A percentile compares a stretch with the other conserved stretches of the same genome.
Conservation (phyloP, 2,329 filamentous ascomycete species). For the Colletotrichum coccodes region DNA sequence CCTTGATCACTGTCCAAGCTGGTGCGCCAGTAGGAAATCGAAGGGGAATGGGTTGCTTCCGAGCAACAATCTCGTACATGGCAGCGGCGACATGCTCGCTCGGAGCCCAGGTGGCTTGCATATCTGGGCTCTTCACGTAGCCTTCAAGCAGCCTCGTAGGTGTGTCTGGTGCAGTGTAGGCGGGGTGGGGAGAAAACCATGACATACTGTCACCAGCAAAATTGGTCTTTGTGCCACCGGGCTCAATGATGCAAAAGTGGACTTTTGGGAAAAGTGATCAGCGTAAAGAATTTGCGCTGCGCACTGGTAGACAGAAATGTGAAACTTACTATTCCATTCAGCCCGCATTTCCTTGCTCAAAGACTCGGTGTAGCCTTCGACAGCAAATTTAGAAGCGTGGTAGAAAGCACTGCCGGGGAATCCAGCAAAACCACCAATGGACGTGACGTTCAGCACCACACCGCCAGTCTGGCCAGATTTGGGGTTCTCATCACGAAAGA, state of each 20-base stretch:
- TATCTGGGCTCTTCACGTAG: conserved; percentile 12
- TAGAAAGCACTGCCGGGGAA: conserved; percentile 49
- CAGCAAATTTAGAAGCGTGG: conserved; percentile 54
- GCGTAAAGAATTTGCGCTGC: not conserved
- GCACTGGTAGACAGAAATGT: not conserved
- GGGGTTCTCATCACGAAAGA: conserved; percentile 49
- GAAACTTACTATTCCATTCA: conserved; percentile 51
- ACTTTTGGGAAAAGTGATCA: conserved; percentile 38
- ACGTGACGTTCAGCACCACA: conserved; percentile 64
- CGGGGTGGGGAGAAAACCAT: conserved; percentile 44
- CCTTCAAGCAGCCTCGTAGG: conserved; percentile 37
- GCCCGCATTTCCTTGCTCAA: conserved; percentile 53
- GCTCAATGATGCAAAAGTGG: conserved; percentile 53
- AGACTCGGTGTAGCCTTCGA: conserved; percentile 58
- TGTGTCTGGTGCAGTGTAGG: conserved; percentile 45
- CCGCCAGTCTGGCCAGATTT: conserved; percentile 51
- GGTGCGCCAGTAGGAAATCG: not conserved
- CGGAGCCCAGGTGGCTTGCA: conserved; percentile 2
- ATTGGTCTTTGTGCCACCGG: conserved; percentile 49
- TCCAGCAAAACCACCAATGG: conserved; percentile 56
- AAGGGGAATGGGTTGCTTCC: not conserved
- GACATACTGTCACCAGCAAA: conserved; percentile 40
- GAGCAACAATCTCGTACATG: conserved; percentile 1
- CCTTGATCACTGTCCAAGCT: conserved; percentile 6
- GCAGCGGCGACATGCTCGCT: not conserved